These are phyloP conservation scores for Penicillium psychrofluorescens DNA, from an alignment of 495 filamentous ascomycete species.

Conservation along the genomic window DNA sequence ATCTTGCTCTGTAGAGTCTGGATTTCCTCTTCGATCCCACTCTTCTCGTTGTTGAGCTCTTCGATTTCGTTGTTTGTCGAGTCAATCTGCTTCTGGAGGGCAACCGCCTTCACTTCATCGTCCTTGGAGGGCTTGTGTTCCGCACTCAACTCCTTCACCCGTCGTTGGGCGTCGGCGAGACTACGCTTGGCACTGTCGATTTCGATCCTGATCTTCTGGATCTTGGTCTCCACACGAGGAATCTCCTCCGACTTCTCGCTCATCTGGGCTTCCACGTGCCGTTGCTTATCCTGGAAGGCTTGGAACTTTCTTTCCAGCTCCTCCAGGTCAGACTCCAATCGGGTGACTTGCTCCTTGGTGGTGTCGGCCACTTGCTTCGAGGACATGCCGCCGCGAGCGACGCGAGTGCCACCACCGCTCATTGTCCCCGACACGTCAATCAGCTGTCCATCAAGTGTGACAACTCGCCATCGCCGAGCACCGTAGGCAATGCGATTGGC, in stretches of 20 bases:
- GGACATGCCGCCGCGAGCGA: conserved; percentile 89
- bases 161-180: conserved; percentile 72
- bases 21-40: conserved; percentile 85
- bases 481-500: conserved; percentile 96
- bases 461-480: conserved; percentile 85
- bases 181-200: conserved; percentile 81
- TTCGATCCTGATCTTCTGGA: conserved; percentile 87
- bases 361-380: conserved; percentile 83
- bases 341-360: conserved; percentile 77
- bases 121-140: conserved; percentile 72
- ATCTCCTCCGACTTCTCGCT: conserved; percentile 72
- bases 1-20: conserved; percentile 89
- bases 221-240: conserved; percentile 77
- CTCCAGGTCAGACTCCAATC: conserved; percentile 82
- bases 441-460: conserved; percentile 88
- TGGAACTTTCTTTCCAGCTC: conserved; percentile 71
- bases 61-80: conserved; percentile 71
- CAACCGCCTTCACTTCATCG: conserved; percentile 61
- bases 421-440: conserved; percentile 98
- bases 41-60: conserved; percentile 71
- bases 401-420: conserved; percentile 88
- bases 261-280: conserved; percentile 65
- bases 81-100: conserved; percentile 68
- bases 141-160: conserved; percentile 72
- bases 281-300: conserved; percentile 71